Evolutionary conservation across 1,284 basidiomycete species (phyloP), one percentile per base, ranked within the genome.

Genomic region (Ustanciosporium gigantosporum): DNA sequence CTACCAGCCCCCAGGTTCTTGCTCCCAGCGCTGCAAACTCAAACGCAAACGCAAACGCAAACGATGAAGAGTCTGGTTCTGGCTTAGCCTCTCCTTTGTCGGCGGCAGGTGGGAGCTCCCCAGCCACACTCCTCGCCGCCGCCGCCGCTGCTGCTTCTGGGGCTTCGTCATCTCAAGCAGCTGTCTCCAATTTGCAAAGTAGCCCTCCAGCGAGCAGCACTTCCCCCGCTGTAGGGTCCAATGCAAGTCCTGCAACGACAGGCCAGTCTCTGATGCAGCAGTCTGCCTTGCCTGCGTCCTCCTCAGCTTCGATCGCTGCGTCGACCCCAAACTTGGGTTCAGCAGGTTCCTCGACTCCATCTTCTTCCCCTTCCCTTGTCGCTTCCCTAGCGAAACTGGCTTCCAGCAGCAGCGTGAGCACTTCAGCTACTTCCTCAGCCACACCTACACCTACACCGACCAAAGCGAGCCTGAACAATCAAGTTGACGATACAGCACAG

Each of bases 351-450:
- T n/a, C n/a, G 9, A n/a, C 11, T 29, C 11, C 27, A 29, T 29
- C 42, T 25, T 13, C 45, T n/a, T 31, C 34, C 15, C 5, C 44
- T 15, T 23, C 41, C 15, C 36, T 36, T 16, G 29, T 32, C 15
- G 8, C 40, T 5, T 29, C 51, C 16, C 19, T 39, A n/a, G 31
- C 42, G 27, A 9, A n/a, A 29, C 27, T n/a, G 11, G n/a, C 27
- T n/a, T 9, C 9, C 27, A 11, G 11, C 11, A 29, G 27, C 27
- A 29, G 11, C 3, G 17, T 31, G 11, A 35, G 21, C 11, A 11
- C 36, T 5, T 40, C 46, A 1, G n/a, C 41, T n/a, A 14, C n/a
- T 19, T 16, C 36, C 19, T 21, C 22, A 20, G 2, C 35, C 5
- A 25, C 25, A 6, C 19, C 38, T 3, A 31, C 36, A 14, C 22